Conservation (phyloP, 2,329 filamentous ascomycete genomes). For the Cordyceps farinosa region DNA sequence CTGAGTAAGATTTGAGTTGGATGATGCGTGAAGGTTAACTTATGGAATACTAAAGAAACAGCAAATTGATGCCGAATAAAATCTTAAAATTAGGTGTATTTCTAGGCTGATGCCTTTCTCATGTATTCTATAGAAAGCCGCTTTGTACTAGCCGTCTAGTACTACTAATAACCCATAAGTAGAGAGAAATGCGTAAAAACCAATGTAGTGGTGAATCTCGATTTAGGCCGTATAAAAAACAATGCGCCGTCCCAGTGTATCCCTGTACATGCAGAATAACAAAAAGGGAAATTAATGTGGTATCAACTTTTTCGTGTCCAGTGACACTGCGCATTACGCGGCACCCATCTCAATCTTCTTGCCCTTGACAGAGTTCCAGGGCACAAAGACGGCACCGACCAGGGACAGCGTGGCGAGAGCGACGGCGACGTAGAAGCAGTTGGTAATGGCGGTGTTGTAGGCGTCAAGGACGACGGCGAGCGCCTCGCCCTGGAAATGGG, state of each 20-base stretch:
- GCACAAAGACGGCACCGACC: conserved; percentile 41
- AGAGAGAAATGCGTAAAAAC: neutral
- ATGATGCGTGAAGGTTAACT: neutral
- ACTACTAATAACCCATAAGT: neutral
- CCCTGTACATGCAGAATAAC: neutral
- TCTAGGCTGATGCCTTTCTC: neutral
- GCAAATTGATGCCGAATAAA: neutral
- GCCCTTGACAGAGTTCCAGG: conserved; percentile 56
- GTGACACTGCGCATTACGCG: conserved; percentile 18
- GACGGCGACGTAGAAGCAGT: conserved; percentile 41
- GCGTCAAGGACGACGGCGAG: conserved; percentile 35
- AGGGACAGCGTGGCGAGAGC: conserved; percentile 44
- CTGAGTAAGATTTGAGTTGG: neutral
- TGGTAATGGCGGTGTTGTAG: conserved; percentile 44
- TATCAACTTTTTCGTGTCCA: conserved; percentile 4
- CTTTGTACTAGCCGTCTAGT: neutral
- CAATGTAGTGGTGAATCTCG: conserved; percentile 2
- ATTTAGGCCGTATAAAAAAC: neutral
- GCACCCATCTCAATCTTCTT: conserved; percentile 40
- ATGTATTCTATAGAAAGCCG: neutral
- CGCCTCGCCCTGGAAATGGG: conserved; percentile 27
- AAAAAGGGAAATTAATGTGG: conserved; percentile 1
- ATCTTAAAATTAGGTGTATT: neutral
- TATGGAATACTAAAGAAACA: neutral
- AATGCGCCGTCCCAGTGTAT: conserved; percentile 7